Base-by-base conservation (phyloP, 352 stramenopile species). In the Saprolegnia parasitica region DNA sequence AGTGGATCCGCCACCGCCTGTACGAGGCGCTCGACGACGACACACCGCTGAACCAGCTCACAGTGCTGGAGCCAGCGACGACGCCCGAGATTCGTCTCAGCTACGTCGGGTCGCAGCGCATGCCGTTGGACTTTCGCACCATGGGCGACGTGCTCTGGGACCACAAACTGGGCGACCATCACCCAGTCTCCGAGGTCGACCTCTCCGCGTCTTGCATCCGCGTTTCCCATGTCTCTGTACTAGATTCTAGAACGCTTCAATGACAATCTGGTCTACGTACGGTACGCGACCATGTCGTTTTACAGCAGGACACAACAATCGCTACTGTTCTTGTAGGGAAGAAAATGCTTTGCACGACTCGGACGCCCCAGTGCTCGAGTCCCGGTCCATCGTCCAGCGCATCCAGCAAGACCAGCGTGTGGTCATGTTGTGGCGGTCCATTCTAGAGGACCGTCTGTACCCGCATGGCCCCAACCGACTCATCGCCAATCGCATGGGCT, bases 71-170 rank as follows among this genome's bases (percentile, higher is more conserved):
- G 29, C 29, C 29, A 35, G 5, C 29, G 29, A 35, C 29, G 29
- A 6, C 29, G 29, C 29, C 29, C 29, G 29, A 35, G 29, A 35
- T 35, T 35, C 29, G 29, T 35, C 47, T 55, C 2, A 55, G 24
- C 47, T 55, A 29, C 24, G 24, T 55, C 24, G n/a, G 47, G 24
- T 55, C n/a, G n/a, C n/a, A 55, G n/a, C 5, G n/a, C 24, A 55
- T 55, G n/a, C 47, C 47, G 5, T 55, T 55, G 47, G 47, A 55
- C 24, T 55, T 55, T 55, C n/a, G 47, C n/a, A 29, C 24, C 47
- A 55, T 55, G 47, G 47, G n/a, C n/a, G 47, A 55, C 24, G 24
- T 55, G 5, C 47, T 55, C 47, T 55, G 47, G 47, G 47, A 55
- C 2, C 47, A 55, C 5, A 55, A 23, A 23, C 24, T 29, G 2